phyloP scores from a whole-genome alignment of 768 basidiomycete species.

The Leccinum boreale region DNA sequence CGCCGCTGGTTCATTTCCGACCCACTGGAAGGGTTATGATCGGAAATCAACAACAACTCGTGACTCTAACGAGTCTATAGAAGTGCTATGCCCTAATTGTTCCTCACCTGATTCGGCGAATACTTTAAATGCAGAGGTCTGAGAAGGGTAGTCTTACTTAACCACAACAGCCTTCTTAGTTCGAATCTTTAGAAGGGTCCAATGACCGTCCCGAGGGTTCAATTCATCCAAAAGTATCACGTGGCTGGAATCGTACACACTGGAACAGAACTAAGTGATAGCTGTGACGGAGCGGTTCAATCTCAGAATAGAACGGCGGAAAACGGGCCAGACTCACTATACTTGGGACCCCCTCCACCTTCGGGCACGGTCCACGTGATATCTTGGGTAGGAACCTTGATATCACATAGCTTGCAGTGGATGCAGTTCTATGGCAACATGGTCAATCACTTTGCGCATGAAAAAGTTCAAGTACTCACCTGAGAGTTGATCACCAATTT shows the following conservation, averaged over 20 bases:
- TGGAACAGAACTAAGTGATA: slow-evolving; percentile 14
- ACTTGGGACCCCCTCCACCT: slow-evolving; percentile 95
- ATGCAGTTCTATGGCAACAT: slow-evolving; percentile 66
- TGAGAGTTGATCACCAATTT: slow-evolving; percentile 96
- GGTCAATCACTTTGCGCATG: background rate
- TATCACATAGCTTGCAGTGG: slow-evolving; percentile 93
- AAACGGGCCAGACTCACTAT: slow-evolving; percentile 50
- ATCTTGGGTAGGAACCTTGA: slow-evolving; percentile 95
- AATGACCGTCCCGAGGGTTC: background rate
- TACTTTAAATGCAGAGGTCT: background rate
- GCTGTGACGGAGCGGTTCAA: slow-evolving; percentile 1
- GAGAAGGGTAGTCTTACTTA: background rate
- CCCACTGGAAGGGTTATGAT: background rate
- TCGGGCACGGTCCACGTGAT: slow-evolving; percentile 98
- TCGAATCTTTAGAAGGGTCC: background rate
- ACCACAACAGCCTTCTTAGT: background rate
- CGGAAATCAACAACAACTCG: background rate
- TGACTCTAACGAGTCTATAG: background rate
- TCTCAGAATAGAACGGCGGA: background rate
- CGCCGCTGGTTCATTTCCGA: background rate
- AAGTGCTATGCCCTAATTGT: background rate
- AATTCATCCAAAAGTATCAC: background rate
- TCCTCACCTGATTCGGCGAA: background rate
- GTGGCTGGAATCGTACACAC: background rate
- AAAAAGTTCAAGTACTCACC: slow-evolving; percentile 39